Conservation (phyloP, 805 yeast genomes). For the Myxozyma nipponensis region DNA sequence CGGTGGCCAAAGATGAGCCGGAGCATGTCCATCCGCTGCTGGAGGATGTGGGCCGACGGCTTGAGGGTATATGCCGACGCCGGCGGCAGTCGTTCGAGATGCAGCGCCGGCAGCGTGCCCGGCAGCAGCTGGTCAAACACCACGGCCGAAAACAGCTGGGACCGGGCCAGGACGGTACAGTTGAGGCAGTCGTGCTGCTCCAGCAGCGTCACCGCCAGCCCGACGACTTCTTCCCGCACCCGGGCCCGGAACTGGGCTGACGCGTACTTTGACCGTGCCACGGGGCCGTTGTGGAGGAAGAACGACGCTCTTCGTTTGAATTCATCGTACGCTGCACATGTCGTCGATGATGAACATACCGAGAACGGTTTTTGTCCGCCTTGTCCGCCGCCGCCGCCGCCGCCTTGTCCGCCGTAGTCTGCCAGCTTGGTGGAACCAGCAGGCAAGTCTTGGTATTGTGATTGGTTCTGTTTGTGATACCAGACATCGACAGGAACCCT, state of each 20-base stretch:
- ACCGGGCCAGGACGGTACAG: conserved; percentile 12
- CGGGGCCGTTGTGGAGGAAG: conserved; percentile 17
- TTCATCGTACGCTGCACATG: conserved; percentile 5
- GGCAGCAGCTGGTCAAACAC: conserved; percentile 25
- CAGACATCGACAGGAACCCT: not conserved
- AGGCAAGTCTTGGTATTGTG: not conserved
- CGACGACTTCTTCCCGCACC: conserved; percentile 22
- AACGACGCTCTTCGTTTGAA: conserved; percentile 15
- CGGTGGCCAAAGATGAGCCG: conserved; percentile 24
- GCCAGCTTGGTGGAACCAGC: not conserved
- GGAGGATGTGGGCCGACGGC: conserved; percentile 18
- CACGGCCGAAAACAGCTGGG: conserved; percentile 25
- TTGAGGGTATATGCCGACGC: conserved; percentile 22
- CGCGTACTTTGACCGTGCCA: conserved; percentile 15
- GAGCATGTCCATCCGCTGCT: conserved; percentile 25
- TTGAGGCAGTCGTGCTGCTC: conserved; percentile 15
- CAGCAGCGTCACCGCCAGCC: conserved; percentile 11
- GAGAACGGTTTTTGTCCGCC: not conserved
- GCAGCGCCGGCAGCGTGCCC: conserved; percentile 17
- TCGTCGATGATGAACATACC: not conserved
- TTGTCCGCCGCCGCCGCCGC: not conserved
- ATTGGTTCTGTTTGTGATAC: too few relatives aligned
- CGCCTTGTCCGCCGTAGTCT: not conserved
- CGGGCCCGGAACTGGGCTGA: conserved; percentile 14
- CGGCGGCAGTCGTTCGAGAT: conserved; percentile 19